A percentile compares a stretch with the other conserved stretches of the same genome.
These are phyloP conservation scores for Zancudomyces culisetae DNA, from an alignment of 371 early-diverging fungal species.

Conservation along the genomic window DNA sequence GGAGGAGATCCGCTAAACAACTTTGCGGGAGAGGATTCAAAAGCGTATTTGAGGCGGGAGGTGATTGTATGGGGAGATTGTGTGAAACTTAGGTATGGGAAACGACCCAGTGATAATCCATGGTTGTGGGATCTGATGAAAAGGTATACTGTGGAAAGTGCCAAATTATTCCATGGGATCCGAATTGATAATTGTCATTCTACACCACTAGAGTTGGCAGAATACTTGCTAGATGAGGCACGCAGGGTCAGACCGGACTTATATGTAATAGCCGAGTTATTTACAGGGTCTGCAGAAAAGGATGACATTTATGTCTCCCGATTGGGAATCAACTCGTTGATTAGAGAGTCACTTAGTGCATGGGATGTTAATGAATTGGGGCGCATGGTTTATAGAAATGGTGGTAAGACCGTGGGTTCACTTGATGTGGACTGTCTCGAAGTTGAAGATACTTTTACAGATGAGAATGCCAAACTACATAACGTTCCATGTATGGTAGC, in stretches of 20 bases:
- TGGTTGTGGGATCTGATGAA: conserved; percentile 91
- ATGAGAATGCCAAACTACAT: conserved; percentile 20
- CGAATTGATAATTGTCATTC: conserved; percentile 97
- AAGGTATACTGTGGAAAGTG: conserved; percentile 70
- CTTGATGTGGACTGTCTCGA: conserved; percentile 39
- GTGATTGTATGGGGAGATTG: conserved; percentile 97
- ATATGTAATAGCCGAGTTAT: conserved; percentile 91
- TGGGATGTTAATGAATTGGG: conserved; percentile 82
- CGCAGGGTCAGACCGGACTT: conserved; percentile 67
- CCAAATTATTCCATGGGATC: conserved; percentile 79
- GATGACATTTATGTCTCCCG: conserved; percentile 75
- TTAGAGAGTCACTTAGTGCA: conserved; percentile 93
- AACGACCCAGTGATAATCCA: conserved; percentile 61
- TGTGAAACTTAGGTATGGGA: conserved; percentile 88
- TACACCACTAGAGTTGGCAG: conserved; percentile 85
- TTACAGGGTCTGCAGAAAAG: conserved; percentile 82
- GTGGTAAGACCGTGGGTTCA: conserved; percentile 68
- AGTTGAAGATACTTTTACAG: conserved; percentile 24
- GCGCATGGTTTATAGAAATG: conserved; percentile 69
- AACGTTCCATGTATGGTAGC: conserved; percentile 20
- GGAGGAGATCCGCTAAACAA: conserved; percentile 81
- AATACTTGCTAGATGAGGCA: conserved; percentile 77
- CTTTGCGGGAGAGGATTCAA: conserved; percentile 71
- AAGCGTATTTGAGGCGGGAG: conserved; percentile 77
- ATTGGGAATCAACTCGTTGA: conserved; percentile 85